These are phyloP conservation scores for Apiotrichum brassicae DNA, from an alignment of 1,284 basidiomycete genomes.

Conservation along the genomic window DNA sequence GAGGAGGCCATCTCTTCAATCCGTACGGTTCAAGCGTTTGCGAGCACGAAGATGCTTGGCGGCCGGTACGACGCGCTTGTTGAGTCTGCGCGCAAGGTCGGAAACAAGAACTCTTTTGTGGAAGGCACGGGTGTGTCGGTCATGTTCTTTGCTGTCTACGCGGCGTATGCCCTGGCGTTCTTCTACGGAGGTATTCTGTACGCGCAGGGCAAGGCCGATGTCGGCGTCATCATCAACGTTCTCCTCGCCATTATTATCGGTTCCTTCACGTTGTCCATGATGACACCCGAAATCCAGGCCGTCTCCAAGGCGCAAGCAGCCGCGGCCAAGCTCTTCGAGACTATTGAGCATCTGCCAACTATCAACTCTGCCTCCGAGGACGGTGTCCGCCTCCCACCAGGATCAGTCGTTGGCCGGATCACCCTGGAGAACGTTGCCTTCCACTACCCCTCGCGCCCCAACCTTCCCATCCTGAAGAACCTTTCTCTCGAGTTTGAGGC, in stretches of 20 bases:
- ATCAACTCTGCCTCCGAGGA: constrained; percentile 71
- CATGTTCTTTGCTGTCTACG: constrained; percentile 67
- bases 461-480: constrained; percentile 73
- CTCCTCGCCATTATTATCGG: constrained; percentile 80
- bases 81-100: constrained; percentile 54
- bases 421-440: constrained; percentile 71
- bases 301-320: constrained; percentile 76
- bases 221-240: constrained; percentile 68
- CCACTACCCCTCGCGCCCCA: constrained; percentile 83
- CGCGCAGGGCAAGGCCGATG: constrained; percentile 50
- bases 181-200: constrained; percentile 48
- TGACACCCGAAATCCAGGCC: constrained; percentile 71
- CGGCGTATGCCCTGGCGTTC: constrained; percentile 46
- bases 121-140: constrained; percentile 62
- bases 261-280: constrained; percentile 69
- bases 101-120: constrained; percentile 60
- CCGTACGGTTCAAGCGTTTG: constrained; percentile 75
- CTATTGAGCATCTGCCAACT: constrained; percentile 72
- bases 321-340: constrained; percentile 83
- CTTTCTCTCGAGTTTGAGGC: constrained; percentile 47
- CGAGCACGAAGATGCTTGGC: constrained; percentile 64
- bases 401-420: constrained; percentile 68
- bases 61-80: constrained; percentile 65
- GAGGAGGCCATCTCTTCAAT: constrained; percentile 74
- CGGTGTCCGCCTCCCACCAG: constrained; percentile 64